Conservation (phyloP, 768 basidiomycete species). For the Leucogyrophana mollusca region DNA sequence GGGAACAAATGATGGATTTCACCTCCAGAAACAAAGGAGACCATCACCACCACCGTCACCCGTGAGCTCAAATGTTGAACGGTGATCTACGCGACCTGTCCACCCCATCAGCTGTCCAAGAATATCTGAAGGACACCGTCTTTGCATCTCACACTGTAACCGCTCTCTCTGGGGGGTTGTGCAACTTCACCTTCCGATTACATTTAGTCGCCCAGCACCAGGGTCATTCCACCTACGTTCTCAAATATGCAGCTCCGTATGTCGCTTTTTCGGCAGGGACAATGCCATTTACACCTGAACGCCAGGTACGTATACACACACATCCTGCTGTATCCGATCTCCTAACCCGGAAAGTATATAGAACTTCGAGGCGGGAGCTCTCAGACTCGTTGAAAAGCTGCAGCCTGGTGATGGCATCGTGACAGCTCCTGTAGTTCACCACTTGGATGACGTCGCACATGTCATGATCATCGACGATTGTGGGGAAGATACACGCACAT, state of each 20-base stretch:
- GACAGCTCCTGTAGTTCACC: slow-evolving; percentile 47
- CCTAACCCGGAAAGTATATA: no score
- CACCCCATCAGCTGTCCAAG: slow-evolving; percentile 28
- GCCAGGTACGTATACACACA: slow-evolving; percentile 63
- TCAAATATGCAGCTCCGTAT: slow-evolving; percentile 59
- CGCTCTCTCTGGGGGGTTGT: slow-evolving; percentile 48
- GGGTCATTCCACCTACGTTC: slow-evolving; percentile 45
- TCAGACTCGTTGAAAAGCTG: slow-evolving; percentile 41
- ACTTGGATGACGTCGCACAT: slow-evolving; percentile 46
- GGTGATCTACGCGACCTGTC: slow-evolving; percentile 19
- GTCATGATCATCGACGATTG: slow-evolving; percentile 66
- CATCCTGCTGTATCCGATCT: no score
- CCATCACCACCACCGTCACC: no score
- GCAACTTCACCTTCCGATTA: slow-evolving; percentile 62
- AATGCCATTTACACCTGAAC: slow-evolving; percentile 38
- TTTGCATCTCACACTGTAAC: slow-evolving; percentile 43
- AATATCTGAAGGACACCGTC: slow-evolving; percentile 46
- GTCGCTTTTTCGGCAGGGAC: slow-evolving; percentile 22
- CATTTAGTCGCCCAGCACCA: slow-evolving; percentile 37
- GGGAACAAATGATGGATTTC: no score
- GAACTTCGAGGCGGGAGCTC: slow-evolving; percentile 45
- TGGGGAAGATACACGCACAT: slow-evolving; percentile 35
- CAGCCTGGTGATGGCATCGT: slow-evolving; percentile 36
- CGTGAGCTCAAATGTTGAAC: no score
- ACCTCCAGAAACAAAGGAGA: no score